Evolutionary conservation across 495 filamentous ascomycete species (phyloP).

Genomic region (Xanthoparmelia taractica): DNA sequence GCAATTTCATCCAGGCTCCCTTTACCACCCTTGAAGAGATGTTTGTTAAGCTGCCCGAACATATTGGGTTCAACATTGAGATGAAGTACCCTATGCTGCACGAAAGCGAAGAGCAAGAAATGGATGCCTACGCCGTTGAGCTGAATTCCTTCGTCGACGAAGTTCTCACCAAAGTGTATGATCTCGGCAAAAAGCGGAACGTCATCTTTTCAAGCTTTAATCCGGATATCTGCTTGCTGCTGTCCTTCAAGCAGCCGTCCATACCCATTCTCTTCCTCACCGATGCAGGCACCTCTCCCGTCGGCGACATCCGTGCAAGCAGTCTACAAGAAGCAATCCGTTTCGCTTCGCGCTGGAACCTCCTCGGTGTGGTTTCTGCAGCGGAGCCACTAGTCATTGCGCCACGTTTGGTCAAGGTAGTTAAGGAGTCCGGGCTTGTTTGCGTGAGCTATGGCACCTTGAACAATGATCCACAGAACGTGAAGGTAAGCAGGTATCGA

Average conservation of each 20-base stretch:
- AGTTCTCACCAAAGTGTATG: conserved; percentile 80
- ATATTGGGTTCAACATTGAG: conserved; percentile 94
- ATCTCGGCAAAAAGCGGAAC: conserved; percentile 61
- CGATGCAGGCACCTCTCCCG: conserved; percentile 67
- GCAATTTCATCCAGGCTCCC: conserved; percentile 85
- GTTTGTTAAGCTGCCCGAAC: conserved; percentile 72
- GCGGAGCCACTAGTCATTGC: conserved; percentile 79
- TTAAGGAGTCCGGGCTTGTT: conserved; percentile 88
- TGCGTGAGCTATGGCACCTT: conserved; percentile 88
- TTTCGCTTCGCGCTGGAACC: conserved; percentile 89
- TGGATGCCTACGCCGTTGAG: conserved; percentile 96
- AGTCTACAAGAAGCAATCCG: conserved; percentile 91
- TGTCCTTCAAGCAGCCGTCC: conserved; percentile 92
- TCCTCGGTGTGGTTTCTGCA: conserved; percentile 80
- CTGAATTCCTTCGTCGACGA: conserved; percentile 96
- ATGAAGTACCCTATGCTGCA: conserved; percentile 98
- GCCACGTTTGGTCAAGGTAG: conserved; percentile 87
- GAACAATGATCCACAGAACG: conserved; percentile 81
- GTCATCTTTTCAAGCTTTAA: conserved; percentile 96
- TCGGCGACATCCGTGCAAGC: conserved; percentile 83
- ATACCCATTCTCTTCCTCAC: conserved; percentile 93
- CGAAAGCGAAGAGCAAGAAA: conserved; percentile 88
- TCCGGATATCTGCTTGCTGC: conserved; percentile 86
- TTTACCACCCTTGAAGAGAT: conserved; percentile 94
- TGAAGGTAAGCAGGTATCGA: conserved; percentile 54